Conservation (phyloP, 2,329 filamentous ascomycete species). For the Claviceps purpurea region DNA sequence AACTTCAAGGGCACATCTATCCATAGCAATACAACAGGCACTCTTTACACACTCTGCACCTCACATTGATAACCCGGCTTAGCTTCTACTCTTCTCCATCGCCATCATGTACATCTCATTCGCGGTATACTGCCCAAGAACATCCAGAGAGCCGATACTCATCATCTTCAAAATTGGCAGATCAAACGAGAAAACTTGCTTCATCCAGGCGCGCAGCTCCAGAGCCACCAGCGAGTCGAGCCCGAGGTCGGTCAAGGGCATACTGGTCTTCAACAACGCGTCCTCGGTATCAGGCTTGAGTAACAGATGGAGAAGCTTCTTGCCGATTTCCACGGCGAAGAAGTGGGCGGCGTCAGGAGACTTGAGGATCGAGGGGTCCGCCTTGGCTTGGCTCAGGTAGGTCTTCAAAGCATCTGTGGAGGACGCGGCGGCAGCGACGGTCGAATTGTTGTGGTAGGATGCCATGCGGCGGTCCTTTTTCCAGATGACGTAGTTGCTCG, state of each 20-base stretch:
- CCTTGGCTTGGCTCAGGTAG: background rate
- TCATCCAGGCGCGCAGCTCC: constrained; percentile 12
- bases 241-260: constrained; percentile 8
- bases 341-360: background rate
- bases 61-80: too few species aligned
- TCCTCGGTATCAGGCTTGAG: constrained; percentile 7
- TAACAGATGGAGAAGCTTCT: constrained; percentile 8
- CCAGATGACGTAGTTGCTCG: constrained; percentile 9
- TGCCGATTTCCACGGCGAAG: constrained; percentile 9
- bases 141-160: constrained; percentile 8
- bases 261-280: background rate
- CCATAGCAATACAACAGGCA: too few species aligned
- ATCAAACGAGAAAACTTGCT: constrained; percentile 10
- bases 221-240: constrained; percentile 13
- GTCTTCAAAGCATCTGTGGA: background rate
- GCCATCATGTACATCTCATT: background rate
- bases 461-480: constrained; percentile 12
- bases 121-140: constrained; percentile 5
- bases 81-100: too few species aligned
- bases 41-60: too few species aligned
- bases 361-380: background rate
- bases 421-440: background rate
- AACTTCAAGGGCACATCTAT: too few species aligned
- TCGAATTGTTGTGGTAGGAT: constrained; percentile 6
- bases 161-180: constrained; percentile 11